Evolutionary conservation across 768 basidiomycete species (phyloP).

Genomic region (Hirschioporus abietinus): DNA sequence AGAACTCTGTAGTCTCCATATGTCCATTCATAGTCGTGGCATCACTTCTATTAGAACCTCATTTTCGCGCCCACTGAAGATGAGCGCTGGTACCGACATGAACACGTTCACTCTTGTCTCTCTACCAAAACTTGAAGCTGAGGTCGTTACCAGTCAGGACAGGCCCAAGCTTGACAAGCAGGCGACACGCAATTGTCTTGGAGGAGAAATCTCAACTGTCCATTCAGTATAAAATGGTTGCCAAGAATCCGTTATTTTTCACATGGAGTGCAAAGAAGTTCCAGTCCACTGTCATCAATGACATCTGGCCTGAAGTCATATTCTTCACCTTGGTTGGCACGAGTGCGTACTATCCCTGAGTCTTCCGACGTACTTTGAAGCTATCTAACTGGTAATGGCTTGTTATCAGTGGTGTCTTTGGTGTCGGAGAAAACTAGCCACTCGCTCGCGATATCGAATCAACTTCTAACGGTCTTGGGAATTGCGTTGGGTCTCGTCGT

Average conservation of each 20-base stretch:
- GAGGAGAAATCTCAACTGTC: no score
- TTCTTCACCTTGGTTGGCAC: slow-evolving; percentile 25
- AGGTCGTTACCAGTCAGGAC: no score
- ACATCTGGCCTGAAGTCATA: slow-evolving; percentile 55
- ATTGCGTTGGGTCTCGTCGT: slow-evolving; percentile 68
- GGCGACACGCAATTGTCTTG: no score
- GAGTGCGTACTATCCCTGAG: slow-evolving; percentile 14
- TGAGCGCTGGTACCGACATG: no score
- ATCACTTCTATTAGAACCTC: no score
- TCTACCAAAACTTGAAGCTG: no score
- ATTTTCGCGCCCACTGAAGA: no score
- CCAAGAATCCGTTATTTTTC: slow-evolving; percentile 33
- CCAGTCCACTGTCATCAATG: slow-evolving; percentile 38
- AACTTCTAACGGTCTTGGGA: slow-evolving; percentile 65
- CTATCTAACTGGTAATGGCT: not conserved
- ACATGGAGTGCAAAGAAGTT: slow-evolving; percentile 50
- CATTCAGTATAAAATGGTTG: slow-evolving; percentile 19
- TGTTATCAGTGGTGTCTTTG: slow-evolving; percentile 45
- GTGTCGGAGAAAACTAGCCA: slow-evolving; percentile 45
- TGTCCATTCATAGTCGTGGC: no score
- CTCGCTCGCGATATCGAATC: slow-evolving; percentile 45
- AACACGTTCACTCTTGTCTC: no score
- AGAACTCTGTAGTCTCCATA: no score
- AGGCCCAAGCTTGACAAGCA: no score
- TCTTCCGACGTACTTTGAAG: not conserved